Percentiles rank a stretch among this genome's conserved stretches.
These are phyloP conservation scores for Hanseniaspora clermontiae DNA, from an alignment of 805 yeast species.

Conservation along the genomic window DNA sequence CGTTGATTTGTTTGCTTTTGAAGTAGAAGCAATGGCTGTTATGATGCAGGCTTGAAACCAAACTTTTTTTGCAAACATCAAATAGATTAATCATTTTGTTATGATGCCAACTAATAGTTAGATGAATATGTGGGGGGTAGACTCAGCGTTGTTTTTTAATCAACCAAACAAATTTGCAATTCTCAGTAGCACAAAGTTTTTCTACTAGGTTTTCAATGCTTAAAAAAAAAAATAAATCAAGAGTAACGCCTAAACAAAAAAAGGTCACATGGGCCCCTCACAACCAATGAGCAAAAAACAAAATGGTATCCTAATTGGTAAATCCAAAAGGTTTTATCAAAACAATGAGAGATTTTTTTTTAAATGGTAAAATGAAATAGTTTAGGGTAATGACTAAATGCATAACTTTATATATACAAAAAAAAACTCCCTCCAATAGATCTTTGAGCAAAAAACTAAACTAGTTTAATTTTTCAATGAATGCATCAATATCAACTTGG, in stretches of 20 bases:
- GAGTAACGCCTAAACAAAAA: background rate
- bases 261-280: background rate
- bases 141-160: too few species aligned
- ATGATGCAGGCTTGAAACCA: conserved; percentile 17
- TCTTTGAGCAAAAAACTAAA: background rate
- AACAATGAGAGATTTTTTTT: background rate
- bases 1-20: conserved; percentile 41
- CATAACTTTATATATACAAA: background rate
- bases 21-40: conserved; percentile 39
- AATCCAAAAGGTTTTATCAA: background rate
- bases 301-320: background rate
- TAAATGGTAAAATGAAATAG: background rate
- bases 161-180: too few species aligned
- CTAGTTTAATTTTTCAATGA: conserved; percentile 54
- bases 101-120: background rate
- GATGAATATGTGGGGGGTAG: background rate
- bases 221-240: background rate
- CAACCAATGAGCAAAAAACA: too few species aligned
- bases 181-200: too few species aligned
- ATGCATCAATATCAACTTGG: conserved; percentile 61
- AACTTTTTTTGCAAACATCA: conserved; percentile 16
- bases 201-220: too few species aligned
- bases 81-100: conserved; percentile 4
- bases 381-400: background rate
- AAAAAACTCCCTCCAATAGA: too few species aligned